Conservation (phyloP, 805 yeast genomes). For the Candida oleophila region DNA sequence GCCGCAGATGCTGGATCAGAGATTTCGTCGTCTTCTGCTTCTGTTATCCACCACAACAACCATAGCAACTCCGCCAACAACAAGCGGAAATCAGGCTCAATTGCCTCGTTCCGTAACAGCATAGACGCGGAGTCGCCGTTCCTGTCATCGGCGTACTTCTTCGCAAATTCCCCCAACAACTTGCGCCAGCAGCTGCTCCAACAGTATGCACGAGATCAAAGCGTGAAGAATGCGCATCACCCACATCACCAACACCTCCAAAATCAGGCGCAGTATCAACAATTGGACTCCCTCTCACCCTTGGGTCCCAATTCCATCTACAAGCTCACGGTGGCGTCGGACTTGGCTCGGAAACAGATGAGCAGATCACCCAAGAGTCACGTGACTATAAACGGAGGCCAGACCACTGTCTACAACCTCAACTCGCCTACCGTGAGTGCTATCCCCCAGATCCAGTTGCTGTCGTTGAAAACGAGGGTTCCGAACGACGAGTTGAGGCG, state of each 20-base stretch:
- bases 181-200: not conserved
- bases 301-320: constrained; percentile 75
- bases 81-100: constrained; percentile 10
- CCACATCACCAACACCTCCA: constrained; percentile 12
- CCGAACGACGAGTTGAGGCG: constrained; percentile 18
- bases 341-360: constrained; percentile 38
- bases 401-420: constrained; percentile 43
- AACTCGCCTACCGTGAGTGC: constrained; percentile 75
- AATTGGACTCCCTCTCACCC: constrained; percentile 41
- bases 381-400: constrained; percentile 42
- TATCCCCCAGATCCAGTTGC: constrained; percentile 75
- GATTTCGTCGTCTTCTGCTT: constrained; percentile 3
- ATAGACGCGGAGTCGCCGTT: constrained; percentile 31
- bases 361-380: constrained; percentile 31
- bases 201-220: constrained; percentile 9
- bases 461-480: constrained; percentile 27
- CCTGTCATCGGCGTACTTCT: constrained; percentile 25
- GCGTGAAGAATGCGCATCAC: constrained; percentile 13
- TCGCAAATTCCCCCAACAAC: not conserved
- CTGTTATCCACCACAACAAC: not conserved
- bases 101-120: constrained; percentile 23
- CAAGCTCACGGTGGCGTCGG: constrained; percentile 67
- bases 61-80: constrained; percentile 1
- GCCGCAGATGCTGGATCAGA: constrained; percentile 22
- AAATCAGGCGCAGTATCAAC: constrained; percentile 2